Base-by-base conservation (phyloP, 805 yeast genomes). In the Candida multigemmis region DNA sequence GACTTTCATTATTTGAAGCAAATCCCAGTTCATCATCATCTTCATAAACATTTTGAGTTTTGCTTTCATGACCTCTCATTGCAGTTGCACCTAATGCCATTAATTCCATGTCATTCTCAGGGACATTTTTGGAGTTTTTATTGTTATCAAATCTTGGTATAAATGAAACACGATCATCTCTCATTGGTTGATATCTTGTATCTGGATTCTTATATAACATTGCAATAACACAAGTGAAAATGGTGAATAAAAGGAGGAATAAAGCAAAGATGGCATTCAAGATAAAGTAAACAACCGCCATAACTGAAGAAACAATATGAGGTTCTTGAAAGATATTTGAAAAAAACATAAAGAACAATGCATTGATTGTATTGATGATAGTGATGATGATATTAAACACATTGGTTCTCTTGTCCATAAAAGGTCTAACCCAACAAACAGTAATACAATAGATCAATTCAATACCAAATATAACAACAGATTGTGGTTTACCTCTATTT, bases 151-250 rank as follows among this genome's bases (percentile, higher is more conserved):
- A 63, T 43, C 77, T 68, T 36, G 87, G 87, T 47, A 91, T 82
- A 52, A 91, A 91, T n/a, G 96, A 82, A 27, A 82, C 91, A 50
- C 98, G 74, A 49, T 91, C 98, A 53, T 91, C 98, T 42, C 80
- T 81, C 80, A 89, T 81, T 35, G 96, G 97, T 59, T 85, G 89
- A 60, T 91, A 91, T 42, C 94, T 72, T 7, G 89, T 74, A 55
- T 91, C 98, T 28, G 98, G 97, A 52, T 91, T 86, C 65, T 81
- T 85, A 52, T 81, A 78, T 17, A 87, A 40, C 42, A 91, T 54
- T 1, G 96, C 95, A 54, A 85, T 61, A 5, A 77, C 62, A 60
- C 97, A 87, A 2, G 95, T 82, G 20, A 86, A 74, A 41, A 91
- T 76, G 24, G 95, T 86, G 66, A 87, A 78, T 25, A 91, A 60